Evolutionary conservation across 2,329 filamentous ascomycete species (phyloP).

Genomic region (Nothomitra cinnamomea): DNA sequence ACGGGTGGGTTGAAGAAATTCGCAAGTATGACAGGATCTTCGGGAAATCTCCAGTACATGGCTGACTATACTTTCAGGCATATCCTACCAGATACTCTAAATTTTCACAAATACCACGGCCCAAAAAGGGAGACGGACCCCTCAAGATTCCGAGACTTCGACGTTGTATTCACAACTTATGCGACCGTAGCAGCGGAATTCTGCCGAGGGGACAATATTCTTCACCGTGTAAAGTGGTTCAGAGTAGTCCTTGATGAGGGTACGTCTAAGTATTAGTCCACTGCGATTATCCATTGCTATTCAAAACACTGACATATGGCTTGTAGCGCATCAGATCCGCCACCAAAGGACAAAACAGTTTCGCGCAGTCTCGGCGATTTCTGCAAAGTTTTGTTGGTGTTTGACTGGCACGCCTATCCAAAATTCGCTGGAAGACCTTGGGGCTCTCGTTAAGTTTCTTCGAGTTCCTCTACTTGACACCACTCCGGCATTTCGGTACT

Average conservation of each 20-base stretch:
- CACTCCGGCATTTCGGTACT: too few relatives aligned
- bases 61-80: neutral
- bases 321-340: conserved; percentile 25
- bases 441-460: conserved; percentile 21
- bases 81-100: conserved; percentile 13
- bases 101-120: conserved; percentile 14
- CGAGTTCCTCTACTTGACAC: conserved; percentile 13
- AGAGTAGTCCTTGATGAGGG: conserved; percentile 26
- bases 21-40: conserved; percentile 8
- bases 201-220: conserved; percentile 3
- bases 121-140: conserved; percentile 6
- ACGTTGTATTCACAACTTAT: conserved; percentile 19
- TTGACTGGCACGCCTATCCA: conserved; percentile 27
- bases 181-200: conserved; percentile 17
- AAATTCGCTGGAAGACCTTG: conserved; percentile 25
- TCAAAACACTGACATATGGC: neutral
- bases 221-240: conserved; percentile 14
- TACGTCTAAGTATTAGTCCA: conserved; percentile 6
- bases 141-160: conserved; percentile 10
- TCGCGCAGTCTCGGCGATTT: conserved; percentile 15
- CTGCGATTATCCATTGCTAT: neutral
- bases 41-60: too few relatives aligned
- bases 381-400: conserved; percentile 21
- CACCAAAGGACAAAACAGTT: conserved; percentile 19
- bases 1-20: conserved; percentile 8